These are phyloP conservation scores for Pouteria glomerata DNA, from an alignment of 148 eudicot genomes.

Conservation along the genomic window DNA sequence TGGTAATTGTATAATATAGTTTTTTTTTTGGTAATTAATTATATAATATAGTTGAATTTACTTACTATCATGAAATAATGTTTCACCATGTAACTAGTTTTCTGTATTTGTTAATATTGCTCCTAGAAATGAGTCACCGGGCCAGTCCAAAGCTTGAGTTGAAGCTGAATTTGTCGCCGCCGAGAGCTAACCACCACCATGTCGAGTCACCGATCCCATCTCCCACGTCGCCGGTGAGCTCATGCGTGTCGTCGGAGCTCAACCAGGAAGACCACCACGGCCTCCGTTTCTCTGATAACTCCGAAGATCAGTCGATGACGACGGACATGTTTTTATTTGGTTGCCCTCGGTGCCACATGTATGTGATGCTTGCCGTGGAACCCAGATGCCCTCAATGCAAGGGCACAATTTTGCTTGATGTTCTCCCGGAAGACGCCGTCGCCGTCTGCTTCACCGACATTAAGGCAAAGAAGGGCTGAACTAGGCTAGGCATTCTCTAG, in stretches of 20 bases:
- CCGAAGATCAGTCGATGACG: too few relatives aligned
- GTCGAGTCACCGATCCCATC: conserved; percentile 41
- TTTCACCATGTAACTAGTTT: too few relatives aligned
- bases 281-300: too few relatives aligned
- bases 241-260: conserved; percentile 59
- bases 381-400: conserved; percentile 76
- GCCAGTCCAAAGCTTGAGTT: conserved; percentile 51
- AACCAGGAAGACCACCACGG: conserved; percentile 29
- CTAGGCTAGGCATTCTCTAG: neutral
- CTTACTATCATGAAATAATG: too few relatives aligned
- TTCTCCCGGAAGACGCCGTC: conserved; percentile 21
- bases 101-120: neutral
- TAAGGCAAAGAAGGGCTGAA: conserved; percentile 32
- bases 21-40: too few relatives aligned
- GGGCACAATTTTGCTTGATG: conserved; percentile 65
- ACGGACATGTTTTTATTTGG: conserved; percentile 71
- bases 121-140: conserved; percentile 28
- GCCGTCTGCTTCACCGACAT: neutral
- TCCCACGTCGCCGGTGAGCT: conserved; percentile 41
- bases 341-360: conserved; percentile 71
- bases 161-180: conserved; percentile 63
- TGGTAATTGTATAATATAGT: too few relatives aligned
- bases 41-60: too few relatives aligned
- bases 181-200: conserved; percentile 21
- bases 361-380: conserved; percentile 62